These are phyloP conservation scores for Malassezia japonica DNA, from an alignment of 1,284 basidiomycete species.

Conservation along the genomic window DNA sequence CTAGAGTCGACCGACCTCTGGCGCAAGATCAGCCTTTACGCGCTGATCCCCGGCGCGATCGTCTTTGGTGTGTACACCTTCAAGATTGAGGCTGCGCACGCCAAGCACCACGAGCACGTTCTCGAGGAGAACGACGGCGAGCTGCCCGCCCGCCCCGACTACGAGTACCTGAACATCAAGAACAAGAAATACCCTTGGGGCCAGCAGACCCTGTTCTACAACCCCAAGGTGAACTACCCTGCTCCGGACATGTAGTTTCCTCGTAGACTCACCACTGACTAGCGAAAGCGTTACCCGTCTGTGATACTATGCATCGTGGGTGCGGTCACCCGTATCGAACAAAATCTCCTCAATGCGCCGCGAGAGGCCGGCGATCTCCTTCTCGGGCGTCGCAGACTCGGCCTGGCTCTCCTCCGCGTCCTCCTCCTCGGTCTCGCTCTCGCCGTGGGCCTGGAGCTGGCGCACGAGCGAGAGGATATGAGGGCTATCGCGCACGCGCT, in stretches of 20 bases:
- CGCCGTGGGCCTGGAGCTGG: slow-evolving; percentile 24
- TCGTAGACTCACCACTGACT: not conserved
- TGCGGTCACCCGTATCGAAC: slow-evolving; percentile 18
- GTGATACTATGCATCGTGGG: not conserved
- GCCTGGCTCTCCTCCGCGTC: slow-evolving; percentile 22
- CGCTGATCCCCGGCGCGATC: slow-evolving; percentile 33
- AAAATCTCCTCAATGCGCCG: slow-evolving; percentile 44
- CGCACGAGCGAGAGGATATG: slow-evolving; percentile 40
- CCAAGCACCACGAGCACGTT: slow-evolving; percentile 34
- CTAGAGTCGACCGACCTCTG: slow-evolving; percentile 38
- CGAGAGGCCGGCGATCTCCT: slow-evolving; percentile 39
- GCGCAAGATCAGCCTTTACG: slow-evolving; percentile 39
- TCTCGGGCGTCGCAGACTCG: slow-evolving; percentile 37
- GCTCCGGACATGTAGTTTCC: slow-evolving; percentile 14
- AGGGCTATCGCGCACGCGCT: slow-evolving; percentile 33
- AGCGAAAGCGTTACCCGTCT: not conserved
- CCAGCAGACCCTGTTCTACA: slow-evolving; percentile 39
- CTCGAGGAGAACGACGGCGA: slow-evolving; percentile 36
- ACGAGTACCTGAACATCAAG: slow-evolving; percentile 31
- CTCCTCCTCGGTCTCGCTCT: slow-evolving; percentile 20
- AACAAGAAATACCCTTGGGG: slow-evolving; percentile 37
- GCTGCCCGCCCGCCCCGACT: slow-evolving; percentile 34
- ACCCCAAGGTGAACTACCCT: slow-evolving; percentile 36
- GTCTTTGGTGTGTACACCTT: slow-evolving; percentile 42
- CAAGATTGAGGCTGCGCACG: slow-evolving; percentile 39